Percentiles rank a stretch among this genome's conserved stretches.
These are phyloP conservation scores for Lasiodiplodia theobromae DNA, from an alignment of 2,329 filamentous ascomycete genomes.

Conservation along the genomic window DNA sequence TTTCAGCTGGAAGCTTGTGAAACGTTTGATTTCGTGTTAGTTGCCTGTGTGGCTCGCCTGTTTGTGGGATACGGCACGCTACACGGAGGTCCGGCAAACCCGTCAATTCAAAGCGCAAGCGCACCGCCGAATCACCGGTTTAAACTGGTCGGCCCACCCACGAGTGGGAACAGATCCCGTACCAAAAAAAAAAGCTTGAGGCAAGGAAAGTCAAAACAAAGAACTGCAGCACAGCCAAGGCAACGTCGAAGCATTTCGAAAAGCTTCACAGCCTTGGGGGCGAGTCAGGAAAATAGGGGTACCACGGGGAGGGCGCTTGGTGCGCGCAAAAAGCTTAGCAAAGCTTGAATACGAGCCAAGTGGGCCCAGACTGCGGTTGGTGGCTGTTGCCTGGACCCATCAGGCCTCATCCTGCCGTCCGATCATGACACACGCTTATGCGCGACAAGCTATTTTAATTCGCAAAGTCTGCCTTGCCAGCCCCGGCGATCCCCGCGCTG, in stretches of 20 bases:
- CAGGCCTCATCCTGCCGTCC: not conserved
- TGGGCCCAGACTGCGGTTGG: not conserved
- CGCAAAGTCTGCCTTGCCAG: not conserved
- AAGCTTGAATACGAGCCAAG: slow-evolving; percentile 13
- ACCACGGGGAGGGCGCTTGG: not conserved
- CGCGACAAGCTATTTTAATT: not conserved
- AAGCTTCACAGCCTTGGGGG: not conserved
- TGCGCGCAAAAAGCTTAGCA: slow-evolving; percentile 12
- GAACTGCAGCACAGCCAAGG: not conserved
- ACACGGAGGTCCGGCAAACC: no score
- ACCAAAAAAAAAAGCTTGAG: not conserved
- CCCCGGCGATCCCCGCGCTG: no score
- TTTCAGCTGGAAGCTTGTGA: no score
- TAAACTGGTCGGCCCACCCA: no score
- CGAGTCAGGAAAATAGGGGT: not conserved
- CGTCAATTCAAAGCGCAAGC: not conserved
- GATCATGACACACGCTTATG: not conserved
- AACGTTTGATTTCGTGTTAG: no score
- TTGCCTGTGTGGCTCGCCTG: no score
- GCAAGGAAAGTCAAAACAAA: not conserved
- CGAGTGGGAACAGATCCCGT: not conserved
- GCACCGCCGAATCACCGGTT: not conserved
- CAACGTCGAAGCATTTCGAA: not conserved
- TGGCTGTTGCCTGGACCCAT: not conserved
- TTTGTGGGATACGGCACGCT: no score